phyloP scores from a whole-genome alignment of 352 stramenopile species.

The Phytophthora pluvialis region DNA sequence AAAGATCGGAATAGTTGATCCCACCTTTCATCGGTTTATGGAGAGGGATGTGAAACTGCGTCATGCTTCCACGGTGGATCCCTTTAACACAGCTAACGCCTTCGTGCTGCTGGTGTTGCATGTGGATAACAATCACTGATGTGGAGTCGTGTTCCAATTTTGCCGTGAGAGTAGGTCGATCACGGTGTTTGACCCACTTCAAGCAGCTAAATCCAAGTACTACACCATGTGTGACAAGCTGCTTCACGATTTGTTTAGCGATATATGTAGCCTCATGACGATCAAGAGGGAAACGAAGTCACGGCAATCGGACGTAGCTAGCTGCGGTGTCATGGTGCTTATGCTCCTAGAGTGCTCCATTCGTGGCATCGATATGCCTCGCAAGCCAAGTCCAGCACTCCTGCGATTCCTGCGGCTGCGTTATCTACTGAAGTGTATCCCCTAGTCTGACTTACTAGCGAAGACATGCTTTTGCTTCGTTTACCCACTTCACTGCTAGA shows the following conservation, averaged over 20 bases:
- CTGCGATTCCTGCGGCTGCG: too few species aligned
- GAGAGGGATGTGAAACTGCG: background rate
- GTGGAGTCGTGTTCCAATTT: too few species aligned
- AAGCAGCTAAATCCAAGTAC: background rate
- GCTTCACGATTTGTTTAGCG: background rate
- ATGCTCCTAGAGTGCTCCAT: too few species aligned
- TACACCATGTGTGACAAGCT: background rate
- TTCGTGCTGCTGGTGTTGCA: background rate
- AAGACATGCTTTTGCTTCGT: too few species aligned
- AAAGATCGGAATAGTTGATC: background rate
- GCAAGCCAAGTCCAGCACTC: too few species aligned
- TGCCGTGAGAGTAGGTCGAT: background rate
- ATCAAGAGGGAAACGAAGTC: constrained; percentile 1
- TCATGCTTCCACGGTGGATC: background rate
- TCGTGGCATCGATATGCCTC: too few species aligned
- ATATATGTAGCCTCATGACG: background rate
- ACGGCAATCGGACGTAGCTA: background rate
- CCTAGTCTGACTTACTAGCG: background rate
- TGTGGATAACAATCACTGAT: background rate
- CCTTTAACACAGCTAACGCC: background rate
- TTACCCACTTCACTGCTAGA: too few species aligned
- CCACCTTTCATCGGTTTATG: background rate
- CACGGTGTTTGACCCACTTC: background rate
- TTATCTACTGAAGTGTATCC: background rate
- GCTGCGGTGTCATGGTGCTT: background rate